Conservation (phyloP, 352 stramenopile species). For the Globisporangium okanoganense region DNA sequence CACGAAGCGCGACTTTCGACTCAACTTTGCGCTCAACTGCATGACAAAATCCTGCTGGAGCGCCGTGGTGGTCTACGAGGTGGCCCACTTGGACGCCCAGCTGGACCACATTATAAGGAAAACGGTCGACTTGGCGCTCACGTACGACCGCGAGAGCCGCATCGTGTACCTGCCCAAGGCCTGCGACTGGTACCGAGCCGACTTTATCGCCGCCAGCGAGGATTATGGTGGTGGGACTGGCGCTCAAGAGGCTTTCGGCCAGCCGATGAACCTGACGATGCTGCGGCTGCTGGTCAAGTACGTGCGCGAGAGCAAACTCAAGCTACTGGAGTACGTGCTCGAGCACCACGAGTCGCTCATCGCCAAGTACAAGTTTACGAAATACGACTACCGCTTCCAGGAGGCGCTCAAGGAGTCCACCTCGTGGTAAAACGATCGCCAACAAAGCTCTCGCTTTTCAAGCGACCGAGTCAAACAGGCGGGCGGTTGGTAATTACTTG, state of each 20-base stretch:
- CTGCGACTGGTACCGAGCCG: constrained; percentile 52
- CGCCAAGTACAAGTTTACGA: constrained; percentile 43
- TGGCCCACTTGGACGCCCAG: constrained; percentile 46
- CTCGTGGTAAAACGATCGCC: too few species aligned
- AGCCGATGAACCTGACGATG: constrained; percentile 18
- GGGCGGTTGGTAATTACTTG: too few species aligned
- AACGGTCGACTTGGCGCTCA: constrained; percentile 29
- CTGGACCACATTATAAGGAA: constrained; percentile 28
- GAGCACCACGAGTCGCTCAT: constrained; percentile 27
- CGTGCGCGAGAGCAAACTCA: constrained; percentile 25
- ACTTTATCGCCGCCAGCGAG: constrained; percentile 28
- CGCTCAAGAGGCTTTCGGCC: neutral
- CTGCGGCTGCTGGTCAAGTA: constrained; percentile 30
- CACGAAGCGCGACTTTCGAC: constrained; percentile 31
- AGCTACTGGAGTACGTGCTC: constrained; percentile 36
- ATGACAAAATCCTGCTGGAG: constrained; percentile 46
- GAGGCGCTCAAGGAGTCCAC: constrained; percentile 19
- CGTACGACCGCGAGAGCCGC: constrained; percentile 42
- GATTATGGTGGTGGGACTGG: neutral
- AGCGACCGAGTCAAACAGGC: too few species aligned
- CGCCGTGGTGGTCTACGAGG: constrained; percentile 46
- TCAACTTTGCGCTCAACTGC: constrained; percentile 65
- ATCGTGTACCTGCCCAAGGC: constrained; percentile 45
- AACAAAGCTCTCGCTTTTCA: too few species aligned
- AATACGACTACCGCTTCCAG: constrained; percentile 57